Evolutionary conservation across 2,329 filamentous ascomycete genomes (phyloP).

Genomic region (Exophiala viscosa): DNA sequence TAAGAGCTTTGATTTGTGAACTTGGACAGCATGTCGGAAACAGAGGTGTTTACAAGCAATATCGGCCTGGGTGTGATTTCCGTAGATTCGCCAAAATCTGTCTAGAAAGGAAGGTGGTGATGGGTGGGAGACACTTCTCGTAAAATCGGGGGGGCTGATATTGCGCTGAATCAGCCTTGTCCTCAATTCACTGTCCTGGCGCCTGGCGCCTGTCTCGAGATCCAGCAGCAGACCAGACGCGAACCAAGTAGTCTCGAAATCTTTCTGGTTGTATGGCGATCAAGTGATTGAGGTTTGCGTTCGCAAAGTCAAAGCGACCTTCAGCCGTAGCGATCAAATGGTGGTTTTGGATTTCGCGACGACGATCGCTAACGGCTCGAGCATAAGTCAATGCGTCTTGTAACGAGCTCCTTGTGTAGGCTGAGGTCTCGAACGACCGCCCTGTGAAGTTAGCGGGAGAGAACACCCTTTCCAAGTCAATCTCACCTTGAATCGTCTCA

Average conservation of each 20-base stretch:
- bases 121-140: not conserved
- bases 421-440: conserved; percentile 29
- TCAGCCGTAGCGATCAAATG: conserved; percentile 65
- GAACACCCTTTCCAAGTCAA: not conserved
- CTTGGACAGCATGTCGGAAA: too few species aligned
- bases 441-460: conserved; percentile 17
- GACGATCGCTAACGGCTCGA: conserved; percentile 34
- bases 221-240: conserved; percentile 39
- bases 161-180: not conserved
- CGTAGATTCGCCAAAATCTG: too few species aligned
- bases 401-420: conserved; percentile 29
- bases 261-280: conserved; percentile 47
- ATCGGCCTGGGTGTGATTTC: too few species aligned
- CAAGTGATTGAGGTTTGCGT: conserved; percentile 57
- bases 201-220: not conserved
- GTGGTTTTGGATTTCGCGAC: conserved; percentile 46
- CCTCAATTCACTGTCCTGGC: not conserved
- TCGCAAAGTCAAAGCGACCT: conserved; percentile 62
- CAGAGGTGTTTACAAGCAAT: too few species aligned
- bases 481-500: conserved; percentile 45
- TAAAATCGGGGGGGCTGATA: too few species aligned
- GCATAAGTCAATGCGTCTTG: conserved; percentile 29
- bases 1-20: too few species aligned
- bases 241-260: conserved; percentile 55
- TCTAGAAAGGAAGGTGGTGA: not conserved